A percentile compares a stretch with the other conserved stretches of the same genome.
phyloP scores from a whole-genome alignment of 345 rosid genomes.

The Cardamine resedifolia region DNA sequence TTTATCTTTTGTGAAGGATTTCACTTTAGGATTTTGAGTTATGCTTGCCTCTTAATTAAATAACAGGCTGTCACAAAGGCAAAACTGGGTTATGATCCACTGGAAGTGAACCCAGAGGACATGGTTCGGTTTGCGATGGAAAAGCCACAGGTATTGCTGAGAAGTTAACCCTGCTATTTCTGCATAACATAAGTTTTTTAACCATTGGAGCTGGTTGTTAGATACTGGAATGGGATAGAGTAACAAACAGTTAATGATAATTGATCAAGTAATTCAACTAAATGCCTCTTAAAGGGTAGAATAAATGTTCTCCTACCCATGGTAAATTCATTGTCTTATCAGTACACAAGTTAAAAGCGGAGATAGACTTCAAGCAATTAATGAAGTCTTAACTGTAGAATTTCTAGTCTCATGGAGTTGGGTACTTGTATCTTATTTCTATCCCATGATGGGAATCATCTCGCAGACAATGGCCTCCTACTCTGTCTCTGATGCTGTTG shows the following conservation, averaged over 20 bases:
- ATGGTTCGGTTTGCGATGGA: conserved; percentile 97
- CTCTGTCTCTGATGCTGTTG: conserved; percentile 98
- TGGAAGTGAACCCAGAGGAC: conserved; percentile 98
- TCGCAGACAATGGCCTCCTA: conserved; percentile 97
- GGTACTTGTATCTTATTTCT: conserved; percentile 29
- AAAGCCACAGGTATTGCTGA: conserved; percentile 74
- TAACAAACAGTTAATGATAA: conserved; percentile 3
- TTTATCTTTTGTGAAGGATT: conserved; percentile 18
- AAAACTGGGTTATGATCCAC: conserved; percentile 94
- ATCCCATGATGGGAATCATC: conserved; percentile 31
- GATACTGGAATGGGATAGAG: conserved; percentile 18
- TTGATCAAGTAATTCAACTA: conserved; percentile 14
- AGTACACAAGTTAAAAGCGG: conserved; percentile 5
- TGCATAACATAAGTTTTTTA: background rate
- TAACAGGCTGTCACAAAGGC: conserved; percentile 93
- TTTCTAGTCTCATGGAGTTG: conserved; percentile 17
- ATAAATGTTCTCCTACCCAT: background rate
- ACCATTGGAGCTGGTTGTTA: conserved; percentile 4
- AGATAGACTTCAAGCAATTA: conserved; percentile 3
- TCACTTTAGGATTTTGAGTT: conserved; percentile 8
- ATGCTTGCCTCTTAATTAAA: conserved; percentile 26
- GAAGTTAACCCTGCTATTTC: conserved; percentile 21
- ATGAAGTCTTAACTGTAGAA: conserved; percentile 3
- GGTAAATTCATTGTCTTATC: conserved; percentile 10
- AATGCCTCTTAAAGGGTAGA: background rate